Base-by-base conservation (phyloP, 495 filamentous ascomycete species). In the Penicillium coffeae region DNA sequence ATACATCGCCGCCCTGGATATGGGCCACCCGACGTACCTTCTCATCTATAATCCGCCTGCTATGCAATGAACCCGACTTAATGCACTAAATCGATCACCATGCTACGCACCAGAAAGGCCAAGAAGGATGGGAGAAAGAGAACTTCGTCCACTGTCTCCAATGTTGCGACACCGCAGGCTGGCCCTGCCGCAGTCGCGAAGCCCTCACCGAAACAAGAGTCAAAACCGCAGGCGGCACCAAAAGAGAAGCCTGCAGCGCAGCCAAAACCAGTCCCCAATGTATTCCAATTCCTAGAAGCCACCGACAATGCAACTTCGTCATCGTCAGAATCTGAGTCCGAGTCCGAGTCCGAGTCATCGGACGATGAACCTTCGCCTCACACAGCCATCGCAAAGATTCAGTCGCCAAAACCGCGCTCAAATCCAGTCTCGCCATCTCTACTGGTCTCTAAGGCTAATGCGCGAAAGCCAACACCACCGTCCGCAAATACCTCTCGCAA, bases 241-340 rank as follows among this genome's bases (percentile, higher is more conserved):
- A 45, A 45, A 39, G 27, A 42, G 14, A 63, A 60, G 40, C 15
- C 58, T 0, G 38, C 43, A 9, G 61, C 54, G 33, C 37, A 60
- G 4, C 42, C 57, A 12, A 59, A 56, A 18, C 63, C 57, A 18
- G 45, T 53, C 13, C 68, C 66, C 4, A 65, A 73, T 51, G 72
- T 75, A 8, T 75, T 75, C 51, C 63, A 75, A 38, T 75, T 66
- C 21, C 60, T 75, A 0, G 65, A 73, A 8, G 43, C 60, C 13
- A 55, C 60, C 25, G 59, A 60, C 19, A 58, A 60, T 3, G 54
- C 59, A 15, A 59, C 59, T 9, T 54, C 45, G 9, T 56, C 55
- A 13, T 48, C 51, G n/a, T 60, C 53, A 30, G 45, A 48, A 35
- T 43, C 60, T 3, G 33, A 30, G 27, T 45, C 42, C 3, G n/a